Percentiles rank a stretch among this genome's conserved stretches.
These are phyloP conservation scores for Russula sp. DNA, from an alignment of 768 basidiomycete genomes.

Conservation along the genomic window DNA sequence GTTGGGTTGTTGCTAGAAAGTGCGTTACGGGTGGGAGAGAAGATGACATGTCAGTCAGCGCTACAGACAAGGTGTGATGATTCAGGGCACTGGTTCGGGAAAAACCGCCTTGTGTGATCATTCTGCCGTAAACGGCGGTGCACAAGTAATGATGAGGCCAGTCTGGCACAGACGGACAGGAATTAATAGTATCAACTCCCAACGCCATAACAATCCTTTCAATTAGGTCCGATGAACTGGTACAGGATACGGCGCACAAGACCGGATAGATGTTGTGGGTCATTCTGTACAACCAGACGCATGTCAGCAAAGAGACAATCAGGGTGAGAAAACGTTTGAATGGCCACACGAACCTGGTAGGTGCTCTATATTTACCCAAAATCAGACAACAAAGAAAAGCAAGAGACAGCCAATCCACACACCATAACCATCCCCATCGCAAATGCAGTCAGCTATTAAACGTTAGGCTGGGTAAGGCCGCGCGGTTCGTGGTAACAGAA, in stretches of 20 bases:
- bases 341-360: constrained; percentile 53
- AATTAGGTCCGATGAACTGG: constrained; percentile 89
- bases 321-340: not conserved
- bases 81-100: not conserved
- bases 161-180: not conserved
- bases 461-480: constrained; percentile 21
- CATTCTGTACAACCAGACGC: constrained; percentile 40
- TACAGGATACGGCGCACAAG: constrained; percentile 79
- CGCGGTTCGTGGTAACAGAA: constrained; percentile 32
- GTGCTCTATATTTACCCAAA: constrained; percentile 36
- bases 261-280: constrained; percentile 82
- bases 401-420: constrained; percentile 31
- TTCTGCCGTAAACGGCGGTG: constrained; percentile 13
- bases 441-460: constrained; percentile 53
- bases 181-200: not conserved
- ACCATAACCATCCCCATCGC: constrained; percentile 95
- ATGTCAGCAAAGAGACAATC: not conserved
- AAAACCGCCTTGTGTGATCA: constrained; percentile 7
- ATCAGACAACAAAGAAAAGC: constrained; percentile 21
- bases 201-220: not conserved
- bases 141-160: not conserved
- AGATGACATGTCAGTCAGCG: constrained; percentile 5
- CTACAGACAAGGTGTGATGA: constrained; percentile 9
- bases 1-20: not conserved
- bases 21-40: not conserved